Conservation (phyloP, 148 eudicot genomes). For the Rhododendron kiyosumense region DNA sequence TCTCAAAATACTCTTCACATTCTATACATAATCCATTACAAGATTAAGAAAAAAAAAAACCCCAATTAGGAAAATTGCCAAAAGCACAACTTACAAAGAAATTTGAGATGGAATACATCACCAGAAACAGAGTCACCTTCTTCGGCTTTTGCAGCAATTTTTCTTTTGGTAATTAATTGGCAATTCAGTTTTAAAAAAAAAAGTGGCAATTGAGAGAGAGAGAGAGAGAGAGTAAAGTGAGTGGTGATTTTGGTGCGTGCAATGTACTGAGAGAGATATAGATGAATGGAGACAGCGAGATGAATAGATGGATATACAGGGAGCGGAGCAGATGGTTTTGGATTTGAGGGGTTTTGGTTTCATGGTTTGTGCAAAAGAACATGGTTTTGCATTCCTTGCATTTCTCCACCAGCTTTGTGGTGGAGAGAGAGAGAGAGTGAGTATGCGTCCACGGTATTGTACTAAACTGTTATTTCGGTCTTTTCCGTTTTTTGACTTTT, state of each 20-base stretch:
- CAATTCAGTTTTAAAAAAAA: background rate
- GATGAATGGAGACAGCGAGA: background rate
- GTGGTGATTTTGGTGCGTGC: background rate
- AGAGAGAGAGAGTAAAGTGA: background rate
- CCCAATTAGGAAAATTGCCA: background rate
- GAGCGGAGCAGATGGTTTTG: slow-evolving; percentile 32
- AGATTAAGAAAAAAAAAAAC: background rate
- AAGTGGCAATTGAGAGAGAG: background rate
- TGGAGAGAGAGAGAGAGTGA: too few relatives aligned
- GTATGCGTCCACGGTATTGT: too few relatives aligned
- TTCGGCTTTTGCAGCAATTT: slow-evolving; percentile 2
- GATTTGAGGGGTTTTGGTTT: slow-evolving; percentile 9
- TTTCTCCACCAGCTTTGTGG: background rate
- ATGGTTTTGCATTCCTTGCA: slow-evolving; percentile 41
- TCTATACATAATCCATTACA: background rate
- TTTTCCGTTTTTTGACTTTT: too few relatives aligned
- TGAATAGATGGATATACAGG: slow-evolving; percentile 2
- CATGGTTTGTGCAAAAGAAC: slow-evolving; percentile 24
- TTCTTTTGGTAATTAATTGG: background rate
- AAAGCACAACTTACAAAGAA: background rate
- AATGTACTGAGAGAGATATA: background rate
- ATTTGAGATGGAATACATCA: background rate
- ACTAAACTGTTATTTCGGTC: too few relatives aligned
- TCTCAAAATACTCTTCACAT: background rate
- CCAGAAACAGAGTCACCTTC: background rate